Conservation (phyloP, 208 protist genomes). For the Phytomonas sp. region DNA sequence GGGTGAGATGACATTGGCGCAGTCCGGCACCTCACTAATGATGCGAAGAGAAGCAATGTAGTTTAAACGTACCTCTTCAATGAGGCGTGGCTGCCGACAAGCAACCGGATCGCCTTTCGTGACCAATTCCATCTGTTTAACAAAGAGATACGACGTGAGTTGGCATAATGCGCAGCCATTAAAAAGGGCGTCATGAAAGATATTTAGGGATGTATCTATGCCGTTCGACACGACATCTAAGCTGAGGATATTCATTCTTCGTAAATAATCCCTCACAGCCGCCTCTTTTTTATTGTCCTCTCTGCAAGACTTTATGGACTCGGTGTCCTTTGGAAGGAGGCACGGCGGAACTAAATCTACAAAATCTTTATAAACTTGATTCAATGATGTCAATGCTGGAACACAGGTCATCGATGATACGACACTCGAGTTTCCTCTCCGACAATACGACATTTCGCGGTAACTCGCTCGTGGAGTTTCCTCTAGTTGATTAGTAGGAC, state of each 20-base stretch:
- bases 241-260: conserved; percentile 57
- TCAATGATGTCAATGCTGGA: too few species aligned
- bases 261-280: conserved; percentile 57
- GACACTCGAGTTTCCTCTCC: too few species aligned
- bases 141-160: conserved; percentile 22
- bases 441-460: too few species aligned
- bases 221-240: conserved; percentile 7
- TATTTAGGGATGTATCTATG: not conserved
- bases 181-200: conserved; percentile 48
- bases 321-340: too few species aligned
- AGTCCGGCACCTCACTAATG: conserved; percentile 11
- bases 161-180: conserved; percentile 61
- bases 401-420: too few species aligned
- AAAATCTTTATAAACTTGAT: too few species aligned
- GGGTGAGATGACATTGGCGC: conserved; percentile 12
- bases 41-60: conserved; percentile 22
- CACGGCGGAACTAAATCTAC: too few species aligned
- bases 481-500: too few species aligned
- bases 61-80: conserved; percentile 46
- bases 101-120: conserved; percentile 12
- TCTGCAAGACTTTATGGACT: too few species aligned
- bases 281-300: not conserved
- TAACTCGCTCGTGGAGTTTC: too few species aligned
- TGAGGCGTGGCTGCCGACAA: conserved; percentile 21
- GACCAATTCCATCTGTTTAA: conserved; percentile 2